phyloP scores from a whole-genome alignment of 176 grass and related monocot genomes.

The Olyra latifolia region DNA sequence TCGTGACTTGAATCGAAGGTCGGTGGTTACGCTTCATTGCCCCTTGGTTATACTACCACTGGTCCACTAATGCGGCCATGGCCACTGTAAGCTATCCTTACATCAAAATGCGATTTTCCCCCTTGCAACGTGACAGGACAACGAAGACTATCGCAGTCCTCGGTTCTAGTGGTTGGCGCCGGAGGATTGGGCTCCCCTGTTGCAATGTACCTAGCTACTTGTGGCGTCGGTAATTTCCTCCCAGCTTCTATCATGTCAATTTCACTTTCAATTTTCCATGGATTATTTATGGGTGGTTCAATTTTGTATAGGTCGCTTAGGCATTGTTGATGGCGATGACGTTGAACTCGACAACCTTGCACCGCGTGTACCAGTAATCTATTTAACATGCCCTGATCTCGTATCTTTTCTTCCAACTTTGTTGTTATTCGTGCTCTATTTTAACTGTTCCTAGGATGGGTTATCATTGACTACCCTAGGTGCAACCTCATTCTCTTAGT shows the following conservation, averaged over 20 bases:
- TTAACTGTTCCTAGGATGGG: background rate
- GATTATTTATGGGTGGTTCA: background rate
- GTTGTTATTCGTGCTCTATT: background rate
- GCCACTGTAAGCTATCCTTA: too few species aligned
- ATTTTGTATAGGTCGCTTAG: constrained; percentile 69
- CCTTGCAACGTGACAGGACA: constrained; percentile 49
- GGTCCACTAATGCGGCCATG: background rate
- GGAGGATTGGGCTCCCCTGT: constrained; percentile 88
- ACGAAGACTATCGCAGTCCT: constrained; percentile 63
- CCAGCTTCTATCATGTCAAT: background rate
- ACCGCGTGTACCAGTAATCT: constrained; percentile 63
- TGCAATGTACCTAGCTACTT: constrained; percentile 78
- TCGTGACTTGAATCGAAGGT: constrained; percentile 88
- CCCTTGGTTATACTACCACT: background rate
- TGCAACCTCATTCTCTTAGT: background rate
- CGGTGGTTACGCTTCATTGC: background rate
- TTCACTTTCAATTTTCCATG: background rate
- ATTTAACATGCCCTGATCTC: constrained; percentile 22
- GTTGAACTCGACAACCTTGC: constrained; percentile 95
- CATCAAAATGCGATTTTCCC: background rate
- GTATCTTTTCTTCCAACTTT: background rate
- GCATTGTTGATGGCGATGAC: constrained; percentile 86
- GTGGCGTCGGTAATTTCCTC: constrained; percentile 78
- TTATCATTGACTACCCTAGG: background rate
- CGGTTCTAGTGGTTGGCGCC: constrained; percentile 84